A percentile compares a stretch with the other conserved stretches of the same genome.
Evolutionary conservation across 106 monocot genomes (phyloP).

Genomic region (Hemerocallis citrina): DNA sequence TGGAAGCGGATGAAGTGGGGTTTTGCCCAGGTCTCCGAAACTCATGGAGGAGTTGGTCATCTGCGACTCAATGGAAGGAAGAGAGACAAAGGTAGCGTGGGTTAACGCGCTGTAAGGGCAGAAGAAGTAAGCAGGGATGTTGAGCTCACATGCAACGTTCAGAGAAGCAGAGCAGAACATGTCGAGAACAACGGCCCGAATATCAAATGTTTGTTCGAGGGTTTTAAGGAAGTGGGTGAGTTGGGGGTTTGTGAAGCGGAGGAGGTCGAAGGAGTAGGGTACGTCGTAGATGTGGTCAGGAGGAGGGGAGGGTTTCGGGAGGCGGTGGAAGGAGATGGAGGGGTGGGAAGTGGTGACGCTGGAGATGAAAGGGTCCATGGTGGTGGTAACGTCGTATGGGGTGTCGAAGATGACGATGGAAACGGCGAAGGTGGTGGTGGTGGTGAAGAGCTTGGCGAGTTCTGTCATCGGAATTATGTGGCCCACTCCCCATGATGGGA

Average conservation of each 20-base stretch:
- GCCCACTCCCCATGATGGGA: conserved; percentile 18
- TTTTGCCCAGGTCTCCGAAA: conserved; percentile 14
- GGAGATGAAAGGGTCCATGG: neutral
- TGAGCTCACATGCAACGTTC: conserved; percentile 25
- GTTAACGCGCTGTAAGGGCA: conserved; percentile 9
- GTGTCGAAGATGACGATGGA: conserved; percentile 12
- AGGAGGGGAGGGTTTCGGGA: conserved; percentile 9
- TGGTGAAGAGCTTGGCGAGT: conserved; percentile 34
- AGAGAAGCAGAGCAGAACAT: conserved; percentile 29
- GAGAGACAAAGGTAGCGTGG: conserved; percentile 22
- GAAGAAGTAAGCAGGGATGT: conserved; percentile 32
- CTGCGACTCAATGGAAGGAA: conserved; percentile 4
- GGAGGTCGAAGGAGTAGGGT: neutral
- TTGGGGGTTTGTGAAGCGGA: neutral
- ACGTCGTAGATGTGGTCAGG: neutral
- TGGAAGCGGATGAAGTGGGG: conserved; percentile 12
- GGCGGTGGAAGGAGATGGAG: conserved; percentile 33
- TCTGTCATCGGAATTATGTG: conserved; percentile 36
- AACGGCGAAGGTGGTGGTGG: conserved; percentile 12
- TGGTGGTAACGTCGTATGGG: neutral
- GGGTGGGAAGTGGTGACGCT: conserved; percentile 19
- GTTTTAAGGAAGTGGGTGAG: conserved; percentile 6
- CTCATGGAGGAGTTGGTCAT: neutral
- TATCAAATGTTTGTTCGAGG: neutral
- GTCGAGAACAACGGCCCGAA: conserved; percentile 26